Evolutionary conservation across 192 early-diverging fungal species (phyloP).

Genomic region (Coemansia sp.): DNA sequence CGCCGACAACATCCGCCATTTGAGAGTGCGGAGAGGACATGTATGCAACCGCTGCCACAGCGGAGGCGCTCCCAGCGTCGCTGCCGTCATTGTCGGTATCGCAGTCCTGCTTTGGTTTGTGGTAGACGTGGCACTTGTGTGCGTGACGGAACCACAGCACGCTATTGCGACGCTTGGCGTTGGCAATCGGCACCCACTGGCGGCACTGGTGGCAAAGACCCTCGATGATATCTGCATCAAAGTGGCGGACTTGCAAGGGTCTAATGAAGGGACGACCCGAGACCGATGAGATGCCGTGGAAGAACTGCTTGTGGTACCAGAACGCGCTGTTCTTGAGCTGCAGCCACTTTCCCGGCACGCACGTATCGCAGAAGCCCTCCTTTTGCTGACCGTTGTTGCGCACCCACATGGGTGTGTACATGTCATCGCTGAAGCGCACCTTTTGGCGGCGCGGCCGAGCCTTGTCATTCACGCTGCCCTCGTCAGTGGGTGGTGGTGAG

Average conservation of each 20-base stretch:
- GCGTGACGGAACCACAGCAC: conserved; percentile 87
- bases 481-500: conserved; percentile 30
- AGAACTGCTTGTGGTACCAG: conserved; percentile 90
- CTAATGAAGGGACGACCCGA: conserved; percentile 72
- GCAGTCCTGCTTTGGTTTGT: conserved; percentile 63
- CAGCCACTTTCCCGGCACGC: conserved; percentile 79
- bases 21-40: conserved; percentile 1
- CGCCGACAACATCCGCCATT: neutral
- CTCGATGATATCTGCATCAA: conserved; percentile 69
- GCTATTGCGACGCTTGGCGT: conserved; percentile 71
- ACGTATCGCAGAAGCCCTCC: conserved; percentile 83
- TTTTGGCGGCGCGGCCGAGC: conserved; percentile 68
- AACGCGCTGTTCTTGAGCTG: conserved; percentile 87
- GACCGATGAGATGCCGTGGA: conserved; percentile 83
- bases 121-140: conserved; percentile 80
- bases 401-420: conserved; percentile 86
- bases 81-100: conserved; percentile 15
- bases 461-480: conserved; percentile 12
- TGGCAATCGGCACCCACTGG: conserved; percentile 78
- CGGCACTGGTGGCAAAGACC: conserved; percentile 82
- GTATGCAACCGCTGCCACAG: neutral
- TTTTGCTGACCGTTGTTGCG: conserved; percentile 70
- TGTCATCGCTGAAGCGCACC: conserved; percentile 66
- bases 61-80: neutral
- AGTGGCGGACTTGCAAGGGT: conserved; percentile 70